These are phyloP conservation scores for Caryopteris hybrid DNA, from an alignment of 305 asterid genomes.

Conservation along the genomic window DNA sequence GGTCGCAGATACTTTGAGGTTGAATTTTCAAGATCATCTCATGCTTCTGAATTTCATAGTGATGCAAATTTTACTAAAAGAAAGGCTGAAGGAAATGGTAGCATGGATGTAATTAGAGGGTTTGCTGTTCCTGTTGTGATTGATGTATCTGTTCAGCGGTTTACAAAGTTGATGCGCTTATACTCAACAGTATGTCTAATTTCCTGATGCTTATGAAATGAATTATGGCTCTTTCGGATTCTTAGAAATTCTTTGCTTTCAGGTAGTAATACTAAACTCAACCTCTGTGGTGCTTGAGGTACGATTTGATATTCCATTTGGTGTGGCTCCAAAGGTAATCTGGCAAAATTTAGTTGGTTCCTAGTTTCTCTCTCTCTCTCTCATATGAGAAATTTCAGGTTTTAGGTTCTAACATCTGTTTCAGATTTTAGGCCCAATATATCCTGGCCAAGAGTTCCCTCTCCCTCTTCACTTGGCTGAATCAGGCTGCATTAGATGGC, in stretches of 20 bases:
- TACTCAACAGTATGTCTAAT: conserved; percentile 75
- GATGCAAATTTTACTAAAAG: conserved; percentile 32
- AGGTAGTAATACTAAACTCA: conserved; percentile 85
- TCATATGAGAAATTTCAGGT: conserved; percentile 8
- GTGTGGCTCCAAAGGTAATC: conserved; percentile 89
- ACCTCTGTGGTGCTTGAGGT: conserved; percentile 82
- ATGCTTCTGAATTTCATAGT: conserved; percentile 42
- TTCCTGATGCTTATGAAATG: conserved; percentile 7
- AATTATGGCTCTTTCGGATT: conserved; percentile 22
- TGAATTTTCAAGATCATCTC: conserved; percentile 68
- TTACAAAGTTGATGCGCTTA: conserved; percentile 77
- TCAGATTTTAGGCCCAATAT: conserved; percentile 91
- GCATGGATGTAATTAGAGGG: conserved; percentile 41
- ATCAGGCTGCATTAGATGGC: conserved; percentile 90
- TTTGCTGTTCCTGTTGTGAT: conserved; percentile 85
- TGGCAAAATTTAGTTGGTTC: conserved; percentile 10
- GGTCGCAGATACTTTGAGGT: conserved; percentile 93
- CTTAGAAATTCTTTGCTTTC: conserved; percentile 28
- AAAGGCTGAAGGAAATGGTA: conserved; percentile 37
- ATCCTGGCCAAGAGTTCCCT: conserved; percentile 94
- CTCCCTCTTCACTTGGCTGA: conserved; percentile 97
- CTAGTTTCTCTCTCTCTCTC: conserved; percentile 15
- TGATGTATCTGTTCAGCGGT: conserved; percentile 85
- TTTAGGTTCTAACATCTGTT: conserved; percentile 25
- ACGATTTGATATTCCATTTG: conserved; percentile 95